Evolutionary conservation across 1,284 basidiomycete genomes (phyloP), one percentile per base, ranked within the genome.

Genomic region (Entoloma clypeatum): DNA sequence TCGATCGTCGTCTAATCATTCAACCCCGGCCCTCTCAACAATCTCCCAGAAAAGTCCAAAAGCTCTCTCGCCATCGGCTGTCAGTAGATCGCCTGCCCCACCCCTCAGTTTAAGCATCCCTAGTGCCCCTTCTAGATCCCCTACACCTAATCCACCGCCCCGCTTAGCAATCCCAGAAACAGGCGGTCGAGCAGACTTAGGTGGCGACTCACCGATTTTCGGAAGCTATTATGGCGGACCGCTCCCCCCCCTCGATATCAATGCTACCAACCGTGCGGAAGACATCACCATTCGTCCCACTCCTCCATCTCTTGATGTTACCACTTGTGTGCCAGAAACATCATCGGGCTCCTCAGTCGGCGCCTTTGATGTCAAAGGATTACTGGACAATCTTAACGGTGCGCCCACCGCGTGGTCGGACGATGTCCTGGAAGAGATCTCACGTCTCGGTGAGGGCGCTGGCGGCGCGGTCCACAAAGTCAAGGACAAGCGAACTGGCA

Each of bases 391-490:
- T 36, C 51, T 69, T 46, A 43, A 56, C 48, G 50, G 53, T 56
- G 36, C 59, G 41, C 48, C 64, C 9, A 41, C 58, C 42, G 62
- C 76, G 36, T 88, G 75, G 71, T 72, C 76, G 7, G 86, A 89
- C 59, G 77, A 78, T 34, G 67, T 82, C 49, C 69, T 96, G 28
- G 85, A 90, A 48, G 79, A 86, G 45, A 50, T 94, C 17, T 63
- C 69, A 11, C 72, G 86, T 27, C 69, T 99, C 1, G 96, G 96
- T 9, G 96, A 99, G 60, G 96, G 96, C 26, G 91, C 94, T 14
- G 92, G 94, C 41, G 96, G 96, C 27, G 89, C 92, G 5, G 96
- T 99, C 14, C 84, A 92, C 62, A 89, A 92, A 62, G 95, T 97
- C 31, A 77, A 69, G 53, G 89, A 93, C 62, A 79, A 70, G 56